Percentiles rank a stretch among this genome's conserved stretches.
Evolutionary conservation across 306 rosid genomes (phyloP).

Genomic region (Pachyrhizus erosus): DNA sequence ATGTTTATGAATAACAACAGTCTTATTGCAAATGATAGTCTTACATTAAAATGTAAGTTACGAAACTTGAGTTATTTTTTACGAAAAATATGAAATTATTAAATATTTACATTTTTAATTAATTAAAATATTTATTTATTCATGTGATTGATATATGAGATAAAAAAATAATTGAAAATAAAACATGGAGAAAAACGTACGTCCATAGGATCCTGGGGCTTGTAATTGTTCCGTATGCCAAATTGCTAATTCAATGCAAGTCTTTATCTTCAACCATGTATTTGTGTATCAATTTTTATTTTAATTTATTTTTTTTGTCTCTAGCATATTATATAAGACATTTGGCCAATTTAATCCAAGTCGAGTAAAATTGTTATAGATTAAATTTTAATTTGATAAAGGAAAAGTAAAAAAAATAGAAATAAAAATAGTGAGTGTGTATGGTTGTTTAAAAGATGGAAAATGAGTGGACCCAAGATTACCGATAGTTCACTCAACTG

Average conservation of each 20-base stretch:
- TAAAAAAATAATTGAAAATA: background rate
- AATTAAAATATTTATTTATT: background rate
- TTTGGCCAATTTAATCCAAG: background rate
- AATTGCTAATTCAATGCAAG: slow-evolving; percentile 4
- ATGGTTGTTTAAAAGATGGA: background rate
- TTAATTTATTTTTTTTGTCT: background rate
- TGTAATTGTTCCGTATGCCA: background rate
- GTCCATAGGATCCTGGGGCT: background rate
- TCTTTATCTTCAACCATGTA: background rate
- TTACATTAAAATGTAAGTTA: background rate
- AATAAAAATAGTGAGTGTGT: background rate
- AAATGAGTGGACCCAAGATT: slow-evolving; percentile 47
- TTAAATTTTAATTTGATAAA: no score
- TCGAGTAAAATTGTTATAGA: background rate
- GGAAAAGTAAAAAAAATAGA: background rate
- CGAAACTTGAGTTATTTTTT: background rate
- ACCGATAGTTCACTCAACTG: slow-evolving; percentile 63
- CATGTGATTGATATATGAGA: background rate
- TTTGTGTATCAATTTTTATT: background rate
- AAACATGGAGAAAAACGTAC: background rate
- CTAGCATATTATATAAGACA: background rate
- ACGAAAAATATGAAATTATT: background rate
- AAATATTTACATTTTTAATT: background rate
- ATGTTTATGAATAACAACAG: no score
- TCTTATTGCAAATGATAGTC: background rate